Conservation (phyloP, 2,329 filamentous ascomycete species). For the Albophoma yamanashiensis region DNA sequence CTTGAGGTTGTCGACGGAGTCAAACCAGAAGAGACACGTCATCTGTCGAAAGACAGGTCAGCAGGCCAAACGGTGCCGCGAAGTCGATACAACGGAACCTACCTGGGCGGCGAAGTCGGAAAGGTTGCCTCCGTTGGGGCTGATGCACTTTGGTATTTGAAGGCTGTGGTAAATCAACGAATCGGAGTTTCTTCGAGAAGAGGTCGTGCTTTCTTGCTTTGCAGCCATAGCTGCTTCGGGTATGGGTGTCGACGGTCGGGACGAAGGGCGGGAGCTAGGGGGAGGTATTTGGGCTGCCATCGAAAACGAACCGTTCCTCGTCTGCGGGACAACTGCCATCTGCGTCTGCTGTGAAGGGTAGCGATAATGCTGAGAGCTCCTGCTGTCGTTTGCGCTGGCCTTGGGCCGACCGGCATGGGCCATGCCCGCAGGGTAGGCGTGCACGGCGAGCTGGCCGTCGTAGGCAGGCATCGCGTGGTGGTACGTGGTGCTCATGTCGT, state of each 20-base stretch:
- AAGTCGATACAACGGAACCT: conserved; percentile 13
- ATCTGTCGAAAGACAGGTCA: conserved; percentile 42
- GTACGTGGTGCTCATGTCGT: conserved; percentile 44
- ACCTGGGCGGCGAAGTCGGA: conserved; percentile 79
- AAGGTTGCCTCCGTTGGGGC: conserved; percentile 62
- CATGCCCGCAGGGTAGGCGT: conserved; percentile 25
- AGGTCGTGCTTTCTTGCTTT: conserved; percentile 18
- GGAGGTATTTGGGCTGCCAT: conserved; percentile 2
- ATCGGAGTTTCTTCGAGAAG: conserved; percentile 27
- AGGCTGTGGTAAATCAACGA: conserved; percentile 48
- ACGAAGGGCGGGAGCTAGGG: conserved; percentile 20
- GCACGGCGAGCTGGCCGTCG: conserved; percentile 29
- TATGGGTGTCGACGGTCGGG: conserved; percentile 26
- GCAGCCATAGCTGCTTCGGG: conserved; percentile 15
- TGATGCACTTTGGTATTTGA: conserved; percentile 67
- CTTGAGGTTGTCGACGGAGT: conserved; percentile 69
- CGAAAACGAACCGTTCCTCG: conserved; percentile 6
- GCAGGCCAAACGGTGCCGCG: neutral
- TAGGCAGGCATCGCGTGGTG: conserved; percentile 36
- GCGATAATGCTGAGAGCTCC: conserved; percentile 19
- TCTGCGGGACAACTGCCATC: conserved; percentile 2
- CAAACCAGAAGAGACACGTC: conserved; percentile 97
- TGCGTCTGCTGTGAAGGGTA: conserved; percentile 16
- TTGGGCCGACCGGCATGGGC: conserved; percentile 22
- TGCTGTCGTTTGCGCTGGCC: conserved; percentile 21